phyloP scores from a whole-genome alignment of 495 filamentous ascomycete species.

The Podospora australis region DNA sequence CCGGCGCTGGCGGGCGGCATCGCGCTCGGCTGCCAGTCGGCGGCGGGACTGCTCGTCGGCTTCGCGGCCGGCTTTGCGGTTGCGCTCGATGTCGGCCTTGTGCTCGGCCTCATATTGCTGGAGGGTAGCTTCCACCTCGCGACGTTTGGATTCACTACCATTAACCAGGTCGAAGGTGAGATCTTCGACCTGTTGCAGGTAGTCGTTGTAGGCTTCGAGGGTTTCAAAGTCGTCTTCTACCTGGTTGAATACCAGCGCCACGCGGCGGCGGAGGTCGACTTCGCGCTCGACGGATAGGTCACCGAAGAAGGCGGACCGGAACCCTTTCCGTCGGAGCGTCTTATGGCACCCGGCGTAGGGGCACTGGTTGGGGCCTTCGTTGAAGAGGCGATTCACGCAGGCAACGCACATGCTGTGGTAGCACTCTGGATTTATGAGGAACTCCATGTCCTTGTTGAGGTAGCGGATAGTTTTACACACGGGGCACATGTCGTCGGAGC shows the following conservation, averaged over 20 bases:
- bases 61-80: constrained; percentile 56
- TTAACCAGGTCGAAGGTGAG: constrained; percentile 81
- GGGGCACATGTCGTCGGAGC: constrained; percentile 73
- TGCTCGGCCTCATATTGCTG: constrained; percentile 62
- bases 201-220: constrained; percentile 80
- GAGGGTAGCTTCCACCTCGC: constrained; percentile 57
- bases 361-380: constrained; percentile 79
- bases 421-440: constrained; percentile 95
- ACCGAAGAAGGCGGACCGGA: constrained; percentile 82
- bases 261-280: constrained; percentile 79
- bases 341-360: constrained; percentile 80
- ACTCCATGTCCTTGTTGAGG: constrained; percentile 85
- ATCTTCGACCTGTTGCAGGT: constrained; percentile 87
- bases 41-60: constrained; percentile 39
- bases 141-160: constrained; percentile 59
- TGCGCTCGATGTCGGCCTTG: constrained; percentile 63
- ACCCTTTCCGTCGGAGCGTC: constrained; percentile 77
- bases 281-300: constrained; percentile 89
- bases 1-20: constrained; percentile 53
- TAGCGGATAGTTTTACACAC: constrained; percentile 95
- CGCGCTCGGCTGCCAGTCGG: constrained; percentile 34
- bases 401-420: constrained; percentile 98
- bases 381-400: constrained; percentile 93
- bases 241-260: constrained; percentile 79
- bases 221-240: constrained; percentile 84